Conservation (phyloP, 139 green algal species). For the Coelastrella sp. region DNA sequence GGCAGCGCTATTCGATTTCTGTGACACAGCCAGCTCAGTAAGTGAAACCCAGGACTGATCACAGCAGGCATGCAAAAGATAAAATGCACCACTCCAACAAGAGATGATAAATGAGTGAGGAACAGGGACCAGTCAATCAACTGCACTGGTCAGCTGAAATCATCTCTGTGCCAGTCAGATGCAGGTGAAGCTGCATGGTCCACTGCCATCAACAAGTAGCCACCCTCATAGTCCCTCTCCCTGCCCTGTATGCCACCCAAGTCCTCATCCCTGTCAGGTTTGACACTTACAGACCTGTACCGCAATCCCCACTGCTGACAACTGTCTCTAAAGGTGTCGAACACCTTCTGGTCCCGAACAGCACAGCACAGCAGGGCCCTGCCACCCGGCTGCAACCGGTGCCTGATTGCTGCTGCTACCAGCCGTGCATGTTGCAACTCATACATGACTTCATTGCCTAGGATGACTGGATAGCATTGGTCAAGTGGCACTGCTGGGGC, state of each 20-base stretch:
- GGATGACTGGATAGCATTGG: constrained; percentile 70
- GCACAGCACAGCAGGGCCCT: constrained; percentile 71
- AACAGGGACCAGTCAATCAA: background rate
- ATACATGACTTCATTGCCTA: constrained; percentile 87
- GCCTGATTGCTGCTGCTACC: constrained; percentile 73
- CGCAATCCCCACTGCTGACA: constrained; percentile 53
- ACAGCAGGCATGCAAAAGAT: background rate
- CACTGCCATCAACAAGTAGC: constrained; percentile 71
- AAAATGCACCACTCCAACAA: background rate
- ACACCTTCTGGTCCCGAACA: constrained; percentile 67
- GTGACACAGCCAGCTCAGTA: background rate
- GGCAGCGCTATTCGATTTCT: no score
- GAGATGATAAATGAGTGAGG: no score
- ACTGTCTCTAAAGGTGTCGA: constrained; percentile 60
- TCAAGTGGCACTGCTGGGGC: constrained; percentile 48
- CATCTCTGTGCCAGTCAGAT: constrained; percentile 49
- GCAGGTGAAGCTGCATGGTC: constrained; percentile 48
- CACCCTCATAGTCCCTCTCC: constrained; percentile 76
- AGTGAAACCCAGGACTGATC: background rate
- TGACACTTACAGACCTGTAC: constrained; percentile 43
- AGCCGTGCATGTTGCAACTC: constrained; percentile 69
- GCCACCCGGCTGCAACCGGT: constrained; percentile 64
- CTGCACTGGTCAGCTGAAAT: background rate
- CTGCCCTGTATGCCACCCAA: constrained; percentile 58
- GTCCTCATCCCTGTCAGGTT: constrained; percentile 3